A percentile compares a stretch with the other conserved stretches of the same genome.
Conservation (phyloP, 2,329 filamentous ascomycete species). For the Dendrostoma leiphaemia region DNA sequence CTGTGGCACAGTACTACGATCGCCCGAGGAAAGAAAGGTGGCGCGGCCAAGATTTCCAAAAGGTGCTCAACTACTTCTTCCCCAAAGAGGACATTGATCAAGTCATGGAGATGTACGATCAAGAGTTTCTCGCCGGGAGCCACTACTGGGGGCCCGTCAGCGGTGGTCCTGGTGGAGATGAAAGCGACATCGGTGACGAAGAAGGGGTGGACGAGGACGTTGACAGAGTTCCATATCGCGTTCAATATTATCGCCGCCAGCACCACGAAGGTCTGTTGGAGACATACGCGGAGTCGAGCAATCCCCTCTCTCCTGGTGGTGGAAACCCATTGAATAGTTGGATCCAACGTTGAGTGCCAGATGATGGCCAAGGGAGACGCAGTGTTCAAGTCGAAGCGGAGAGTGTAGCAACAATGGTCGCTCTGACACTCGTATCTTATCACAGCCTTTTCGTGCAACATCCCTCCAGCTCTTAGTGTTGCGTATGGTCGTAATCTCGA, state of each 20-base stretch:
- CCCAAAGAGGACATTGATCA: neutral
- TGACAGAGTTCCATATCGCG: neutral
- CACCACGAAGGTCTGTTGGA: neutral
- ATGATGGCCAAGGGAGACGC: no score
- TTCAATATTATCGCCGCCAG: neutral
- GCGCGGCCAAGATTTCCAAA: neutral
- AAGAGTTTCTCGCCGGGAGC: neutral
- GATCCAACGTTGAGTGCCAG: neutral
- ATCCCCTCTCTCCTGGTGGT: neutral
- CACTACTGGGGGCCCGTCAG: neutral
- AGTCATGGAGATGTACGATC: neutral
- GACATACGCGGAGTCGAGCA: neutral
- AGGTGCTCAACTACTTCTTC: neutral
- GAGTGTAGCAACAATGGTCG: no score
- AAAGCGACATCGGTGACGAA: neutral
- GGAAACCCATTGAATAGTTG: neutral
- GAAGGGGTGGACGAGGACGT: neutral
- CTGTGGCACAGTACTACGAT: neutral
- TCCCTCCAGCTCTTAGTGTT: no score
- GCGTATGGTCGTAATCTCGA: no score
- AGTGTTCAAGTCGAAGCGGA: no score
- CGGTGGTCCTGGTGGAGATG: no score
- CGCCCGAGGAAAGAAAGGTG: neutral
- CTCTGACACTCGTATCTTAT: no score
- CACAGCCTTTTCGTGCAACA: no score